Conservation (phyloP, 805 yeast species). For the Blastobotrys terrestris region DNA sequence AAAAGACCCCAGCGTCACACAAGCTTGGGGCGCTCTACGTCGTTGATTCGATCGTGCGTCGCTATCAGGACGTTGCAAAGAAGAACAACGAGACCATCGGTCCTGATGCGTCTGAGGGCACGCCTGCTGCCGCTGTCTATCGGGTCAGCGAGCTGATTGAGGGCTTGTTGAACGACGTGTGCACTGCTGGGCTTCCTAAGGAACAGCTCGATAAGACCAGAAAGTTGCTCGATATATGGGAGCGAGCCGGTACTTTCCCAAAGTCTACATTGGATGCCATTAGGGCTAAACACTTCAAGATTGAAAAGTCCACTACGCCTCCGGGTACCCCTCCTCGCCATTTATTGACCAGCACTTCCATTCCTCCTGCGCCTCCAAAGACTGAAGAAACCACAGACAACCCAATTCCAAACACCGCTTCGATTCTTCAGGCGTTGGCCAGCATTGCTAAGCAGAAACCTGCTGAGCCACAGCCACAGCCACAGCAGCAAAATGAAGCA, state of each 20-base stretch:
- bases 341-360: slow-evolving; percentile 16
- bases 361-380: background rate
- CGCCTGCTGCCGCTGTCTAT: slow-evolving; percentile 67
- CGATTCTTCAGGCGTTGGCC: slow-evolving; percentile 65
- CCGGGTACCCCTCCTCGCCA: slow-evolving; percentile 54
- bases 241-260: slow-evolving; percentile 70
- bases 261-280: slow-evolving; percentile 49
- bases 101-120: slow-evolving; percentile 54
- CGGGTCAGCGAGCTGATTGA: slow-evolving; percentile 60
- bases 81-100: slow-evolving; percentile 45
- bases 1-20: slow-evolving; percentile 67
- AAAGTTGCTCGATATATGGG: slow-evolving; percentile 91
- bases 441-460: slow-evolving; percentile 48
- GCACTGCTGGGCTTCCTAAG: slow-evolving; percentile 36
- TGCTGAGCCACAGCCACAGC: slow-evolving; percentile 32
- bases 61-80: slow-evolving; percentile 68
- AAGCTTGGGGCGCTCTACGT: slow-evolving; percentile 89
- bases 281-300: slow-evolving; percentile 49
- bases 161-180: slow-evolving; percentile 54
- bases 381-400: slow-evolving; percentile 17
- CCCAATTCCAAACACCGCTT: slow-evolving; percentile 45
- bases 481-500: too few species aligned
- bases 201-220: slow-evolving; percentile 65
- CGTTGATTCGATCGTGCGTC: slow-evolving; percentile 87
- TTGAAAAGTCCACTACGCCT: slow-evolving; percentile 53